phyloP scores from a whole-genome alignment of 148 eudicot genomes.

The Fagopyrum esculentum region DNA sequence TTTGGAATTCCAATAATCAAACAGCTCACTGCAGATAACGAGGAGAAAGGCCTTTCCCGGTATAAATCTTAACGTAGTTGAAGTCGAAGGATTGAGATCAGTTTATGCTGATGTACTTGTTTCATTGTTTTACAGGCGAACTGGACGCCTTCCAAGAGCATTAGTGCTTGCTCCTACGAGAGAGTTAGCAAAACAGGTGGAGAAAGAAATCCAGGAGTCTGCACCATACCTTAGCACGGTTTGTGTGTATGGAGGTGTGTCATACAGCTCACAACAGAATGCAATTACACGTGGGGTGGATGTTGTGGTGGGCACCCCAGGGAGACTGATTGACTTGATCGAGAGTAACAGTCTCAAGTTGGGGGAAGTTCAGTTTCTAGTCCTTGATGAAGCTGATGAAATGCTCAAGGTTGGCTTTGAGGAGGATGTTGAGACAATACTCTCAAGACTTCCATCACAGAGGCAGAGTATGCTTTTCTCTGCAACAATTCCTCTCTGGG shows the following conservation, averaged over 20 bases:
- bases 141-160: constrained; percentile 78
- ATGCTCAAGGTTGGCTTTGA: constrained; percentile 99
- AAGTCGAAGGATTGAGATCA: neutral
- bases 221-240: constrained; percentile 92
- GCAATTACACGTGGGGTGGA: constrained; percentile 92
- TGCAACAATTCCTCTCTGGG: constrained; percentile 96
- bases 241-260: constrained; percentile 95
- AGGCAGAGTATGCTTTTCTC: constrained; percentile 99
- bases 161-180: constrained; percentile 93
- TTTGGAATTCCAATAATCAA: constrained; percentile 91
- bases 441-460: constrained; percentile 62
- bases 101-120: neutral
- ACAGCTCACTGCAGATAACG: constrained; percentile 47
- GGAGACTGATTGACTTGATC: constrained; percentile 84
- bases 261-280: constrained; percentile 61
- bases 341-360: constrained; percentile 62
- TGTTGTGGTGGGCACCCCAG: constrained; percentile 97
- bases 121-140: constrained; percentile 40
- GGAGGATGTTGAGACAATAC: constrained; percentile 87
- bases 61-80: constrained; percentile 17
- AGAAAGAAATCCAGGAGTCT: constrained; percentile 90
- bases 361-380: constrained; percentile 78
- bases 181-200: constrained; percentile 95
- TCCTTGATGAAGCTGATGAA: constrained; percentile 98
- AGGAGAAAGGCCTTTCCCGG: constrained; percentile 51